These are phyloP conservation scores for Cladobotryum protrusum DNA, from an alignment of 2,329 filamentous ascomycete genomes.

Conservation along the genomic window DNA sequence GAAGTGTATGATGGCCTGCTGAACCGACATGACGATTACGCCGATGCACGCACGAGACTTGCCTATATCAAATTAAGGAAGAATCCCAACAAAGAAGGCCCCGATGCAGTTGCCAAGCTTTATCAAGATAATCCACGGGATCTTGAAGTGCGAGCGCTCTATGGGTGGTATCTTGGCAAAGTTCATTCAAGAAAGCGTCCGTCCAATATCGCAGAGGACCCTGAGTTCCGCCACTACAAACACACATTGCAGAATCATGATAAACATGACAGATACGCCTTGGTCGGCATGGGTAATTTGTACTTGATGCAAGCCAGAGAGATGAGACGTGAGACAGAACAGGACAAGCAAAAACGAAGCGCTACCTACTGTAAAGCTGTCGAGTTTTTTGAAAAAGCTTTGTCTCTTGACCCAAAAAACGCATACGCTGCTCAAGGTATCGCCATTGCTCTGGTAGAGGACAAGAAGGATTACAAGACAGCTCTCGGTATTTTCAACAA, in stretches of 20 bases:
- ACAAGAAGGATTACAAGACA: slow-evolving; percentile 79
- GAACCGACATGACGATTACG: slow-evolving; percentile 82
- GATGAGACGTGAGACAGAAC: slow-evolving; percentile 85
- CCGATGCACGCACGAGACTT: slow-evolving; percentile 80
- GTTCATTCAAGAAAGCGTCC: slow-evolving; percentile 72
- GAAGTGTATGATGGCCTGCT: slow-evolving; percentile 84
- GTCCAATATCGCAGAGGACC: slow-evolving; percentile 77
- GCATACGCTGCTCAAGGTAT: slow-evolving; percentile 95
- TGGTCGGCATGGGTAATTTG: slow-evolving; percentile 96
- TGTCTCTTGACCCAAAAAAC: slow-evolving; percentile 91
- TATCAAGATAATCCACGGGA: slow-evolving; percentile 80
- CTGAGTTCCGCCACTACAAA: slow-evolving; percentile 91
- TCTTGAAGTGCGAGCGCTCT: slow-evolving; percentile 84
- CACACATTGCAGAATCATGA: slow-evolving; percentile 90
- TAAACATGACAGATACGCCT: slow-evolving; percentile 95
- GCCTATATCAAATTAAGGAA: slow-evolving; percentile 84
- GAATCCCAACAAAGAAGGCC: slow-evolving; percentile 77
- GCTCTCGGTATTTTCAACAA: slow-evolving; percentile 86
- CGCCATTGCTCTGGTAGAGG: slow-evolving; percentile 88
- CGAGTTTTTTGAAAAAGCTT: slow-evolving; percentile 96
- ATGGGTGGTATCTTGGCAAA: slow-evolving; percentile 92
- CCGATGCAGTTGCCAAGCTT: slow-evolving; percentile 76
- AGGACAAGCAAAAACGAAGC: slow-evolving; percentile 84
- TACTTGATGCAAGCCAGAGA: slow-evolving; percentile 82
- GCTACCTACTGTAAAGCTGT: slow-evolving; percentile 86